Conservation (phyloP, 139 green algal genomes). For the Haematococcus lacustris region DNA sequence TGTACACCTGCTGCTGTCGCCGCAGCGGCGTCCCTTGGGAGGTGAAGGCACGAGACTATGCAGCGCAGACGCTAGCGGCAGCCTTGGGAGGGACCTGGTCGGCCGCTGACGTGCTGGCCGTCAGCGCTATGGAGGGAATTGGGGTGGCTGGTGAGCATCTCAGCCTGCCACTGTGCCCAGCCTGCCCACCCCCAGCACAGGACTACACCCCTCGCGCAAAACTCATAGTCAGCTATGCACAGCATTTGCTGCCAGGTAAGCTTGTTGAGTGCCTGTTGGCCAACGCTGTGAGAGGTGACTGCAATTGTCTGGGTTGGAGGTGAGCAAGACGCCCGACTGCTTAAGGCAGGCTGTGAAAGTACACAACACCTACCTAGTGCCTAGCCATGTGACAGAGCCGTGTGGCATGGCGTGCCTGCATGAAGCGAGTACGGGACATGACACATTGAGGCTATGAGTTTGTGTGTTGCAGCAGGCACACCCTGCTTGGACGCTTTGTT, state of each 20-base stretch:
- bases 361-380: no score
- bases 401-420: no score
- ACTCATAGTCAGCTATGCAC: not conserved
- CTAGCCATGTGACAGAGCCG: not conserved
- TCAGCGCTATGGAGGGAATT: constrained; percentile 50
- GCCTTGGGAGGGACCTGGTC: constrained; percentile 11
- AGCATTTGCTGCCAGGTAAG: no score
- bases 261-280: no score
- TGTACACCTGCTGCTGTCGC: not conserved
- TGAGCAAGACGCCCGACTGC: not conserved
- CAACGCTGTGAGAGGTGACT: no score
- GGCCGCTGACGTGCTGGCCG: constrained; percentile 31
- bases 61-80: constrained; percentile 30
- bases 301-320: not conserved
- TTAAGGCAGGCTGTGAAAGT: no score
- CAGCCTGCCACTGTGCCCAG: not conserved
- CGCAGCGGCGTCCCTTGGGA: constrained; percentile 29
- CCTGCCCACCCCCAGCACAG: no score
- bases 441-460: not conserved
- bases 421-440: no score
- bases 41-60: constrained; percentile 43
- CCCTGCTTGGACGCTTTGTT: not conserved
- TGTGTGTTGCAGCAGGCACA: not conserved
- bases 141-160: constrained; percentile 18
- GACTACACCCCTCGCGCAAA: not conserved